Percentiles rank a stretch among this genome's conserved stretches.
phyloP scores from a whole-genome alignment of 208 protist species.

The Crithidia bombi region DNA sequence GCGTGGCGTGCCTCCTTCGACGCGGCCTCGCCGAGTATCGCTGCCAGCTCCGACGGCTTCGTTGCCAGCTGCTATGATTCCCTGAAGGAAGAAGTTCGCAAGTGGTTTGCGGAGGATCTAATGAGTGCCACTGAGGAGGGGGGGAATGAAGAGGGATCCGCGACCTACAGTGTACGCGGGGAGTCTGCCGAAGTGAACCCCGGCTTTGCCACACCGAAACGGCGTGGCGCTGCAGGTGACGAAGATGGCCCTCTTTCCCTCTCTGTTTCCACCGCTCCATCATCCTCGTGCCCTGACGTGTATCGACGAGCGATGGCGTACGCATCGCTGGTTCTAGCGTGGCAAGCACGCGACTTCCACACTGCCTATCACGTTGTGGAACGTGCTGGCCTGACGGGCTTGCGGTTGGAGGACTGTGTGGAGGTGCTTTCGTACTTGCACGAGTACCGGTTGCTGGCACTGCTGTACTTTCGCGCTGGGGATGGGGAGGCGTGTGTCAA shows the following conservation, averaged over 20 bases:
- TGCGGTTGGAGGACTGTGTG: constrained; percentile 66
- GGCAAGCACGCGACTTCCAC: constrained; percentile 69
- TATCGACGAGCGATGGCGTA: constrained; percentile 64
- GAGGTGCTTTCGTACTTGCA: constrained; percentile 54
- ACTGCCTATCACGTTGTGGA: constrained; percentile 52
- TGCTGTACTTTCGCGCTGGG: constrained; percentile 58
- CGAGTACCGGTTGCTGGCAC: constrained; percentile 76
- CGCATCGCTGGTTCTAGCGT: constrained; percentile 66
- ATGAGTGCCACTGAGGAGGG: background rate
- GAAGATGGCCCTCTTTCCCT: background rate
- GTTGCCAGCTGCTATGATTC: constrained; percentile 20
- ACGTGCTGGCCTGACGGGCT: constrained; percentile 8
- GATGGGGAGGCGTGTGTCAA: constrained; percentile 29
- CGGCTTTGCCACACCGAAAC: background rate
- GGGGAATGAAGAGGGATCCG: background rate
- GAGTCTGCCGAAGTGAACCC: background rate
- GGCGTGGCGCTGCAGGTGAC: background rate
- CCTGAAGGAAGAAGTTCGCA: constrained; percentile 21
- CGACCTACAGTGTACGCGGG: background rate
- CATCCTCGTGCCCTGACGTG: no score
- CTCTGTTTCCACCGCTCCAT: background rate
- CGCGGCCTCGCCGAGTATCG: background rate
- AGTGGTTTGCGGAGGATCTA: constrained; percentile 31
- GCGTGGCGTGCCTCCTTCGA: constrained; percentile 25
- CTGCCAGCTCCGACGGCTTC: constrained; percentile 5